A percentile compares a stretch with the other conserved stretches of the same genome.
These are phyloP conservation scores for Farysia itapuensis DNA, from an alignment of 1,284 basidiomycete genomes.

Conservation along the genomic window DNA sequence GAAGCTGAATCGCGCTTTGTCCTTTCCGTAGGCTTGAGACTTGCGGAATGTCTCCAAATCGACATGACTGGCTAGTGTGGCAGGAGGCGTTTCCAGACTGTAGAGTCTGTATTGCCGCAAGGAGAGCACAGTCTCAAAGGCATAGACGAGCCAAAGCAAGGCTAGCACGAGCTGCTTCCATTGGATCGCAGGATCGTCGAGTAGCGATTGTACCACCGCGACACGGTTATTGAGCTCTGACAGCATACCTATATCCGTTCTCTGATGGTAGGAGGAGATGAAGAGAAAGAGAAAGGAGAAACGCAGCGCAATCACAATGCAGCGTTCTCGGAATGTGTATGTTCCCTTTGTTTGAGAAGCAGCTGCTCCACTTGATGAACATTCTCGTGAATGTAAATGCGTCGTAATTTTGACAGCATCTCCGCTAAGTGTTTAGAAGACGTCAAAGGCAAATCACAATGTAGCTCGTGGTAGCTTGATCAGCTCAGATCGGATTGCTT, in stretches of 20 bases:
- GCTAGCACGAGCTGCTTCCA: conserved; percentile 74
- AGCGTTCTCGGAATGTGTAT: too few relatives aligned
- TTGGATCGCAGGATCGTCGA: conserved; percentile 64
- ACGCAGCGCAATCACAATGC: too few relatives aligned
- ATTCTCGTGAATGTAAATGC: too few relatives aligned
- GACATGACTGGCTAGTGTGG: conserved; percentile 74
- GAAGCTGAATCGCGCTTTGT: conserved; percentile 85
- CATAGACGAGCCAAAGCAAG: conserved; percentile 76
- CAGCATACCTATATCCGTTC: conserved; percentile 25
- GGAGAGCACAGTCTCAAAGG: conserved; percentile 81
- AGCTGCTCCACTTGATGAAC: too few relatives aligned
- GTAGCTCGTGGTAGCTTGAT: too few relatives aligned
- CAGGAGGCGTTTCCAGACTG: conserved; percentile 74
- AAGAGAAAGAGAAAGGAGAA: too few relatives aligned
- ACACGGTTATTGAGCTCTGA: conserved; percentile 18
- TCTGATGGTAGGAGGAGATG: too few relatives aligned
- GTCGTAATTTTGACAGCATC: too few relatives aligned
- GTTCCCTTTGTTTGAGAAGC: too few relatives aligned
- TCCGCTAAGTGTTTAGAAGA: too few relatives aligned
- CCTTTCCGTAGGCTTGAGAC: conserved; percentile 84
- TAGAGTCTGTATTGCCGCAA: conserved; percentile 85
- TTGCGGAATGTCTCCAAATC: conserved; percentile 76
- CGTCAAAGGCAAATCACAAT: too few relatives aligned
- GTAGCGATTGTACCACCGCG: conserved; percentile 19
- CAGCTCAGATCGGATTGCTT: too few relatives aligned